Base-by-base conservation (phyloP, 345 rosid genomes). In the Passiflora organensis region DNA sequence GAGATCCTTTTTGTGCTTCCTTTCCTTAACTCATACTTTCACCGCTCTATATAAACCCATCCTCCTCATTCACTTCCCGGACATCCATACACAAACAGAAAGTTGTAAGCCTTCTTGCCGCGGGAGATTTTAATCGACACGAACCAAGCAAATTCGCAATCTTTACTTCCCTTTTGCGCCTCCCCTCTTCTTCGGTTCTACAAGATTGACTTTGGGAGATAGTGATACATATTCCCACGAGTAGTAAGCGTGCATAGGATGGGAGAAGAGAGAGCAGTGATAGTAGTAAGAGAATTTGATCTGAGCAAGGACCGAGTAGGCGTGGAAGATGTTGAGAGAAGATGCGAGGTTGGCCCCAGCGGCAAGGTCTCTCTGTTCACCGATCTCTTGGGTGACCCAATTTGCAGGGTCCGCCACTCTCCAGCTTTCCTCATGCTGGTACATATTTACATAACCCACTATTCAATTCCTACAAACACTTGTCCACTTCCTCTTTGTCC, bases 361-460 rank as follows among this genome's bases (percentile, higher is more conserved):
- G 82, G 89, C 55, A 76, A 80, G 69, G 73, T 82, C 58, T 81
- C 90, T 69, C 79, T 89, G 68, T 85, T 77, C 80, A 89, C 96
- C 67, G 97, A 94, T 83, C 96, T 86, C 66, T 63, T 89, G 60
- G 99, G 99, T 55, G 97, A 94, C 82, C 99, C 99, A 18, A 74
- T 89, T 55, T 89, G 95, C 89, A 78, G 99, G 79, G 87, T 89
- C 88, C 97, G 97, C 79, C 80, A 89, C 56, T 94, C 91, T 55
- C 96, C 97, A 47, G 84, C 90, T 68, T 94, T 85, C 59, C 91
- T 81, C 80, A 94, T 94, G 96, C 82, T 94, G 95, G 99, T 89
- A 73, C 55, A 20, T 18, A 28, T 56, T 9, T 32, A 2, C 36
- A 17, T 13, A 18, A 1, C 2, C 32, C 43, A 12, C 22, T 47